A percentile compares a stretch with the other conserved stretches of the same genome.
Conservation (phyloP, 2,329 filamentous ascomycete species). For the Pseudogymnoascus sp. region DNA sequence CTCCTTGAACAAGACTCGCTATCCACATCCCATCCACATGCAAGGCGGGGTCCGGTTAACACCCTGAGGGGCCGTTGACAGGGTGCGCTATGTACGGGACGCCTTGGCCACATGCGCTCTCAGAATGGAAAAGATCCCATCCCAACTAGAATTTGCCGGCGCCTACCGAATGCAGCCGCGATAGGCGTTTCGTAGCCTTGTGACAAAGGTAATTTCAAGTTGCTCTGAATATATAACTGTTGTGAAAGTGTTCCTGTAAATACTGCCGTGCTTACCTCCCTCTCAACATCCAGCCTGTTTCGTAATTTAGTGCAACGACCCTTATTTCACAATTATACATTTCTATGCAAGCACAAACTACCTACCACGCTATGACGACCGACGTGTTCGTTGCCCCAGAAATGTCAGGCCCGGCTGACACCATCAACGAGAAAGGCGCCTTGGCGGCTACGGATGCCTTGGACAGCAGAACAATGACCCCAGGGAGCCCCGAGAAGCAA, state of each 20-base stretch:
- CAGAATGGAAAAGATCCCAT: not conserved
- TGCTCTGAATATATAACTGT: not conserved
- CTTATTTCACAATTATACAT: not conserved
- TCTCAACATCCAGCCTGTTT: not conserved
- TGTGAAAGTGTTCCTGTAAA: not conserved
- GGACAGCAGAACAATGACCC: not conserved
- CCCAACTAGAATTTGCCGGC: conserved; percentile 2
- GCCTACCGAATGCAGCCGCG: conserved; percentile 3
- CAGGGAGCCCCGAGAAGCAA: not conserved
- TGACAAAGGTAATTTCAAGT: not conserved
- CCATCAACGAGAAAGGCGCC: not conserved
- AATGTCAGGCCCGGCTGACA: conserved; percentile 8
- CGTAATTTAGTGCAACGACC: not conserved
- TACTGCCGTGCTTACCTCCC: not conserved
- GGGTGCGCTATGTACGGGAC: not conserved
- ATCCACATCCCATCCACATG: not conserved
- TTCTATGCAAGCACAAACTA: not conserved
- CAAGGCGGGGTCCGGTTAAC: conserved; percentile 1
- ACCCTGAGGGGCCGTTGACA: not conserved
- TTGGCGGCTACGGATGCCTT: not conserved
- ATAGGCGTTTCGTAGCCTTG: not conserved
- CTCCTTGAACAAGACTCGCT: not conserved
- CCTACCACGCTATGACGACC: not conserved
- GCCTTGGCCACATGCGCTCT: not conserved
- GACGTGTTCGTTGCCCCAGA: not conserved